These are phyloP conservation scores for Mortierella sp. DNA, from an alignment of 371 early-diverging fungal genomes.

Conservation along the genomic window DNA sequence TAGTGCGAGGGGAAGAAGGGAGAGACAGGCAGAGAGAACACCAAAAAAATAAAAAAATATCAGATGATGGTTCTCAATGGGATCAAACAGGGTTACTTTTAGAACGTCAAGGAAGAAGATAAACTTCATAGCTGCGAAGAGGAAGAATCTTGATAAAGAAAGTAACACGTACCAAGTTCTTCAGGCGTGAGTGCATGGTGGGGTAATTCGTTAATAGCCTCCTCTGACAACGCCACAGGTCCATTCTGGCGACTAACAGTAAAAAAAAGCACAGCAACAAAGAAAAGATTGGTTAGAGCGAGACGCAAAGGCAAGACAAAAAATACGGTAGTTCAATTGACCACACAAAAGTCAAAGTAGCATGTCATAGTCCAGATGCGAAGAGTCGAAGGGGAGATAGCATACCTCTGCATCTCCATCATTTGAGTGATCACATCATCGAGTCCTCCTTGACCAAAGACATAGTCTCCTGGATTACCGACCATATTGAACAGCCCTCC, in stretches of 20 bases:
- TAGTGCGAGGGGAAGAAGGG: not conserved
- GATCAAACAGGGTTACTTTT: not conserved
- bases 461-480: slow-evolving; percentile 76
- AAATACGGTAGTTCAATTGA: too few species aligned
- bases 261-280: not conserved
- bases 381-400: not conserved
- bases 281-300: not conserved
- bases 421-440: slow-evolving; percentile 86
- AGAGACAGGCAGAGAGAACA: not conserved
- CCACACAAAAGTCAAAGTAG: not conserved
- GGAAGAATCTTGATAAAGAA: not conserved
- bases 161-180: slow-evolving; percentile 60
- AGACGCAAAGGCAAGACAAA: too few species aligned
- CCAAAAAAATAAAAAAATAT: not conserved
- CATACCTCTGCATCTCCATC: slow-evolving; percentile 80
- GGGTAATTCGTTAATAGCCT: slow-evolving; percentile 69
- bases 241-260: slow-evolving; percentile 61
- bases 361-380: not conserved
- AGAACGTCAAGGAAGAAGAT: too few species aligned
- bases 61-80: not conserved
- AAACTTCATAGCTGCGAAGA: not conserved
- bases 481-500: slow-evolving; percentile 53
- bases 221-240: slow-evolving; percentile 80
- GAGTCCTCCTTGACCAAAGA: slow-evolving; percentile 69
- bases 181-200: slow-evolving; percentile 62